Conservation (phyloP, 768 basidiomycete genomes). For the Aureoboletus auriporus region DNA sequence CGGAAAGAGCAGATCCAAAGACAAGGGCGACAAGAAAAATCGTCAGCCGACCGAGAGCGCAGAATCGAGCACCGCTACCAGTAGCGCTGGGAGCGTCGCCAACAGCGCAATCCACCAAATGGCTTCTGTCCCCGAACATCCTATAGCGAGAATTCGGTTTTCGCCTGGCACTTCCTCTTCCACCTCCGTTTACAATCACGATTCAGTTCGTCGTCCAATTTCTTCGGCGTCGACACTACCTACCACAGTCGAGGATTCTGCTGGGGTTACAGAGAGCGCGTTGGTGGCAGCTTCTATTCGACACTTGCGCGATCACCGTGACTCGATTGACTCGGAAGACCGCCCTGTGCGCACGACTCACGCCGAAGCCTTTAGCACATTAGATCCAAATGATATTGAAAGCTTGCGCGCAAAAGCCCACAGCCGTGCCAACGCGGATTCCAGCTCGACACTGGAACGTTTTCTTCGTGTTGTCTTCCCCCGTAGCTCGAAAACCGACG, state of each 20-base stretch:
- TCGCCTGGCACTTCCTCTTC: slow-evolving; percentile 19
- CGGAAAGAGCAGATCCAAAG: slow-evolving; percentile 32
- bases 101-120: slow-evolving; percentile 5
- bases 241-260: slow-evolving; percentile 5
- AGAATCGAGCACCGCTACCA: slow-evolving; percentile 28
- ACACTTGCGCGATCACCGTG: slow-evolving; percentile 21
- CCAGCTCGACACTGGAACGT: slow-evolving; percentile 20
- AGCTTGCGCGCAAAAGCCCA: slow-evolving; percentile 33
- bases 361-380: slow-evolving; percentile 56
- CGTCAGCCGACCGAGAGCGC: slow-evolving; percentile 28
- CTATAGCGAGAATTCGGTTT: slow-evolving; percentile 13
- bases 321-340: slow-evolving; percentile 25
- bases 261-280: slow-evolving; percentile 7
- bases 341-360: slow-evolving; percentile 52
- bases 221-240: slow-evolving; percentile 17
- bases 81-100: slow-evolving; percentile 27
- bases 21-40: slow-evolving; percentile 27
- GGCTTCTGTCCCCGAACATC: slow-evolving; percentile 4
- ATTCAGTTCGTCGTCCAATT: slow-evolving; percentile 15
- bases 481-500: slow-evolving; percentile 18
- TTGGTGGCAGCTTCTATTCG: slow-evolving; percentile 6
- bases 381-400: slow-evolving; percentile 53
- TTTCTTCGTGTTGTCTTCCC: slow-evolving; percentile 20
- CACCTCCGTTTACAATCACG: neutral
- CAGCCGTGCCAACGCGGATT: slow-evolving; percentile 20